Base-by-base conservation (phyloP, 805 yeast genomes). In the Zygosaccharomyces bailii region DNA sequence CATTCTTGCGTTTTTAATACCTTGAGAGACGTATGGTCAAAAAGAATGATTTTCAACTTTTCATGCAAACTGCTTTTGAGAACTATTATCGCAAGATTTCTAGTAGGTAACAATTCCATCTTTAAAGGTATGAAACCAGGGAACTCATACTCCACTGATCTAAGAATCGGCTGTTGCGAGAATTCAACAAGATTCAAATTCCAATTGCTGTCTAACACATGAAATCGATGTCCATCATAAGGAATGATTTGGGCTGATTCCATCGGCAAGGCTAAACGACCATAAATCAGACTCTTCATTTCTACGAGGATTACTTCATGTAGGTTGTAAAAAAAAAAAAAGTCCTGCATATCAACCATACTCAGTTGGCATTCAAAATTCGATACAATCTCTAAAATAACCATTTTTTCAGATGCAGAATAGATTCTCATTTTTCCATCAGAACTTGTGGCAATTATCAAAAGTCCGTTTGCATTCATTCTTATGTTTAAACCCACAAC, bases 351-450 rank as follows among this genome's bases (percentile, higher is more conserved):
- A 34, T 44, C 42, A 11, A 34, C 20, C 18, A 44, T 16, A 16
- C 39, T 35, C 13, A 42, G 11, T 10, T 35, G 30, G 6, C n/a
- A 14, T 3, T 36, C n/a, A 2, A 35, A 27, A 20, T 29, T n/a
- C 1, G 40, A 41, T 23, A 13, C 7, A 18, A 48, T 36, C n/a
- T 48, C 46, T 37, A 48, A 30, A 11, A 48, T 18, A 30, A 24
- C 13, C 17, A 23, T 25, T 3, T 21, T 13, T 13, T 36, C 34
- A 1, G 14, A 14, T 11, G 29, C 25, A 9, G 34, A 10, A 35
- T 36, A 36, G 9, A 48, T 33, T 19, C 34, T 34, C 7, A 38
- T 27, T 20, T 34, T 43, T 10, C 48, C 48, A 41, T 48, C 48
- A 23, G 24, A 23, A 23, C 48, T 44, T 13, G 46, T 42, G 14